These are phyloP conservation scores for Umbelopsis sp. DNA, from an alignment of 371 early-diverging fungal genomes.

Conservation along the genomic window DNA sequence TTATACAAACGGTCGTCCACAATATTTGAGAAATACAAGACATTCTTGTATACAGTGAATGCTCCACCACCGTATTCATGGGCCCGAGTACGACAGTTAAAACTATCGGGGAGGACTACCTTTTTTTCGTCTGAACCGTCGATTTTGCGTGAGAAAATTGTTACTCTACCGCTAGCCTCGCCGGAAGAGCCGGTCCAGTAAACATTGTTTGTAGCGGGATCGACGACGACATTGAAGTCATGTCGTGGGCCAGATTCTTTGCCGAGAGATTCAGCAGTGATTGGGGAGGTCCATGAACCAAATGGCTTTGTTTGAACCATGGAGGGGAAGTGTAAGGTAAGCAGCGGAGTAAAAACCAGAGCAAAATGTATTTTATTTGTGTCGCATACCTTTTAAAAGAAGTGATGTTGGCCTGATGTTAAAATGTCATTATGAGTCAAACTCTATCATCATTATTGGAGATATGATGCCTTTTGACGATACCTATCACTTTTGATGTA, in stretches of 20 bases:
- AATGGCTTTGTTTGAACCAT: constrained; percentile 40
- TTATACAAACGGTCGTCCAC: constrained; percentile 59
- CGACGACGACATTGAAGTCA: constrained; percentile 35
- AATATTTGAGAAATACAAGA: constrained; percentile 69
- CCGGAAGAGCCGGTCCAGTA: constrained; percentile 43
- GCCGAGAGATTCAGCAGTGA: constrained; percentile 43
- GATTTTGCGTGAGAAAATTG: constrained; percentile 36
- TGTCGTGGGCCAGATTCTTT: constrained; percentile 25
- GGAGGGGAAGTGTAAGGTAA: constrained; percentile 18
- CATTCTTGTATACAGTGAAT: constrained; percentile 57
- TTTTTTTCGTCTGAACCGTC: constrained; percentile 17
- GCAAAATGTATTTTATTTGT: too few relatives aligned
- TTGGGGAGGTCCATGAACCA: constrained; percentile 51
- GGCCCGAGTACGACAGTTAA: constrained; percentile 57
- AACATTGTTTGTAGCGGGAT: constrained; percentile 27
- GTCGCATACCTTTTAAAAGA: too few relatives aligned
- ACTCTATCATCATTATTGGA: too few relatives aligned
- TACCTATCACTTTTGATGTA: too few relatives aligned
- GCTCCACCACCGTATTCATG: constrained; percentile 81
- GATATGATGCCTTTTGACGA: too few relatives aligned
- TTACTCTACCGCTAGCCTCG: constrained; percentile 47
- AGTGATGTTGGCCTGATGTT: too few relatives aligned
- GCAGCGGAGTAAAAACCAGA: constrained; percentile 11
- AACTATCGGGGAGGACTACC: constrained; percentile 35
- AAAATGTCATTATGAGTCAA: too few relatives aligned